Percentiles rank a stretch among this genome's conserved stretches.
Evolutionary conservation across 345 rosid species (phyloP).

Genomic region (Eucalyptus dawsonii): DNA sequence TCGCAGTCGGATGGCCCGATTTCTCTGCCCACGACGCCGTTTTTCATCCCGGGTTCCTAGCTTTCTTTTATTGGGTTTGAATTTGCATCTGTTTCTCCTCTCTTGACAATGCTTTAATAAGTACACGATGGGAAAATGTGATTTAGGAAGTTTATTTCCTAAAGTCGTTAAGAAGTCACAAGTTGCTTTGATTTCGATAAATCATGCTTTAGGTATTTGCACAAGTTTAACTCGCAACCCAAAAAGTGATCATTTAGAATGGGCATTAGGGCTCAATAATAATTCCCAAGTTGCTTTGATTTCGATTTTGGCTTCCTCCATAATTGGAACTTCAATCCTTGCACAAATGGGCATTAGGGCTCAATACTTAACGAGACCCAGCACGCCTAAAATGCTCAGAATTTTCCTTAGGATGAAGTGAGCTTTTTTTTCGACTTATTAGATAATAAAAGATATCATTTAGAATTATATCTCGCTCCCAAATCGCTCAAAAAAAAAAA

Average conservation of each 20-base stretch:
- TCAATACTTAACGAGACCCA: background rate
- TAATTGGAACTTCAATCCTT: no score
- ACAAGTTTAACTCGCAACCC: no score
- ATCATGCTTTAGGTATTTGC: background rate
- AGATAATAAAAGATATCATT: no score
- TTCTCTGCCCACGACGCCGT: background rate
- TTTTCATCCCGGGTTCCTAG: background rate
- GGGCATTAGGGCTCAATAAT: no score
- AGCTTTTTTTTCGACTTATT: no score
- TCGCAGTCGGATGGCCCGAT: no score
- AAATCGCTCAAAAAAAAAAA: background rate
- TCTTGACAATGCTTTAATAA: background rate
- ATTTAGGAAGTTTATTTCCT: background rate
- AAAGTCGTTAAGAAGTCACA: background rate
- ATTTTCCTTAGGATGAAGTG: background rate
- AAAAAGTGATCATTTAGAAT: no score
- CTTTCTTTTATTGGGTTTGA: background rate
- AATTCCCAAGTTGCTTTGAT: no score
- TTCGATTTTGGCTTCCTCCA: rapidly evolving
- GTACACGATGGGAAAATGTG: background rate
- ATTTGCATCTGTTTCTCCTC: background rate
- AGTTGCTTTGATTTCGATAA: background rate
- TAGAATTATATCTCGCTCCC: no score
- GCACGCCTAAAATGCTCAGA: background rate
- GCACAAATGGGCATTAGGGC: background rate